These are phyloP conservation scores for Cladophialophora exuberans DNA, from an alignment of 2,329 filamentous ascomycete genomes.

Conservation along the genomic window DNA sequence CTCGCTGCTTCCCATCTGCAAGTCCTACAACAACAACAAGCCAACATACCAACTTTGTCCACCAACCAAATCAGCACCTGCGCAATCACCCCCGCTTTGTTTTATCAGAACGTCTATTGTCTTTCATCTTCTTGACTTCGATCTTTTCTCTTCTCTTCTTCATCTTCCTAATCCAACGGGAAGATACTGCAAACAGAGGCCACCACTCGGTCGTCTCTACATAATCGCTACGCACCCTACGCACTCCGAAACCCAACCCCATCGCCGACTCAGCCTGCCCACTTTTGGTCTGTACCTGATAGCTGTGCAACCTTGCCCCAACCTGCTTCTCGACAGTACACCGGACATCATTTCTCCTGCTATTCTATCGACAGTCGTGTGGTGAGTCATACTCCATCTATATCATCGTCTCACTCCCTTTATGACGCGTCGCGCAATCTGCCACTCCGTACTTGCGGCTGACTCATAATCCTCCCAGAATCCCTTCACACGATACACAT, in stretches of 20 bases:
- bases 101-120: conserved; percentile 26
- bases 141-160: conserved; percentile 20
- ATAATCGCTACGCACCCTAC: conserved; percentile 14
- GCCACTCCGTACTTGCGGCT: conserved; percentile 16
- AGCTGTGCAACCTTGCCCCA: conserved; percentile 21
- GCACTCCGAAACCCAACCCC: conserved; percentile 14
- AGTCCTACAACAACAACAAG: conserved; percentile 12
- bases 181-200: conserved; percentile 32
- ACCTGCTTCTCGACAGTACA: conserved; percentile 10
- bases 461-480: conserved; percentile 28
- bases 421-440: conserved; percentile 15
- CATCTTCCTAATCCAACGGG: conserved; percentile 32
- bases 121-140: conserved; percentile 18
- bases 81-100: conserved; percentile 21
- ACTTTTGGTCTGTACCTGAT: conserved; percentile 18
- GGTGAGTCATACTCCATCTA: conserved; percentile 24
- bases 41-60: conserved; percentile 7
- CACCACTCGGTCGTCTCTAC: conserved; percentile 31
- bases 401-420: background rate
- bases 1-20: conserved; percentile 2
- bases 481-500: conserved; percentile 22
- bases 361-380: conserved; percentile 22
- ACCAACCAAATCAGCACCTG: conserved; percentile 20
- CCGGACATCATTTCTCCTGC: conserved; percentile 3
- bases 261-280: conserved; percentile 15